Base-by-base conservation (phyloP, 768 basidiomycete species). In the Erythrobasidium yunnanense region DNA sequence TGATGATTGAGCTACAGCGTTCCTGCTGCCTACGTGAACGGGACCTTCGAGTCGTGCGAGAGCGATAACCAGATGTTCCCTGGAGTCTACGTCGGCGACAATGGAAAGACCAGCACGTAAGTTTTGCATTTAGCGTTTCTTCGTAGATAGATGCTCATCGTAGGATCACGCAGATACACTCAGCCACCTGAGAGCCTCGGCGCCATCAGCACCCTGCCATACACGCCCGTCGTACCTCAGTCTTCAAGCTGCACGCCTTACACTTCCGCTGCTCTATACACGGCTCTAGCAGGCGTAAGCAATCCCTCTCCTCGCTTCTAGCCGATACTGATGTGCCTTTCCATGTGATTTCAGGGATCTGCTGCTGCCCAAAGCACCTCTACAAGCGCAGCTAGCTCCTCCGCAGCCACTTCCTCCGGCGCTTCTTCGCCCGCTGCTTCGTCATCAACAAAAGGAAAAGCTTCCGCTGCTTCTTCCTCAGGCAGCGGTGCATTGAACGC, bases 31-130 rank as follows among this genome's bases (percentile, higher is more conserved):
- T 85, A 85, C 33, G 74, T 72, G 62, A 68, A 83, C 50, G 81
- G 80, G 29, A 77, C 78, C 0, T 89, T 87, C 76, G 82, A 83
- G 67, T 77, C 79, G 5, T 90, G 88, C 77, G 73, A 81, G 6
- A 82, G 83, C 25, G 85, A 87, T n/a, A 78, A 82, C 73, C 83
- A 84, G 78, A 78, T 79, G 15, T 79, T 79, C 20, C 66, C 83
- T 6, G 87, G 70, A 29, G 49, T 67, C 22, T 70, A 86, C 53
- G 70, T 79, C 57, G 35, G 35, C n/a, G 82, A 80, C 73, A 75
- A 75, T 5, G 70, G 67, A 29, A 25, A n/a, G 35, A 67, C 32
- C 53, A 29, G 25, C 18, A 58, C 60, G 56, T 58, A 27, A 46
- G 56, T 58, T 27, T 6, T 25, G 47, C 17, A n/a, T n/a, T n/a